phyloP scores from a whole-genome alignment of 495 filamentous ascomycete species.

The Podospora comata region DNA sequence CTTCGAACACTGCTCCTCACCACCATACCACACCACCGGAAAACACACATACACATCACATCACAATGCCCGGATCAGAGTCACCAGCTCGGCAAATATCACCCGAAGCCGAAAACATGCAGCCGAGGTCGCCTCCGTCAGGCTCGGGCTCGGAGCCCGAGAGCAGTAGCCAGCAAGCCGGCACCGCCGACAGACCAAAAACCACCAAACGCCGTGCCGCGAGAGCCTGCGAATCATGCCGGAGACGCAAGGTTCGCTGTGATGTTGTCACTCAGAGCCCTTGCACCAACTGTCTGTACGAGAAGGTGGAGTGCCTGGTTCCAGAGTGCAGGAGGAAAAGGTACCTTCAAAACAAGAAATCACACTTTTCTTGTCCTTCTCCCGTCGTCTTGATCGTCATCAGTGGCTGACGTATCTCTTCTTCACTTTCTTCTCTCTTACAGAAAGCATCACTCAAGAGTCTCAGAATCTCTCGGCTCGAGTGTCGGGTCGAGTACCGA shows the following conservation, averaged over 20 bases:
- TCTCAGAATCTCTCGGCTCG: not conserved
- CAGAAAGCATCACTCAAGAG: not conserved
- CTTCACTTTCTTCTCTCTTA: not conserved
- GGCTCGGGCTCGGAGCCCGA: constrained; percentile 8
- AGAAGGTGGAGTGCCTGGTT: constrained; percentile 83
- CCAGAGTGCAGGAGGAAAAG: constrained; percentile 89
- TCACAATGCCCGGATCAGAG: not conserved
- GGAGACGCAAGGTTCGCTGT: constrained; percentile 87
- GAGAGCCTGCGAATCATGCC: constrained; percentile 82
- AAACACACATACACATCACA: not conserved
- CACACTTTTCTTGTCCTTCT: not conserved
- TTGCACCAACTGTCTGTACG: constrained; percentile 85
- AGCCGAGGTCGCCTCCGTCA: not conserved
- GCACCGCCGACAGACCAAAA: constrained; percentile 31
- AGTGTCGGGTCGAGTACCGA: not conserved
- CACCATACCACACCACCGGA: not conserved
- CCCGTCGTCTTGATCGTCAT: not conserved
- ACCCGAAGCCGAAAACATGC: constrained; percentile 4
- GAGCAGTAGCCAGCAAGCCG: constrained; percentile 17
- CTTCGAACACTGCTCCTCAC: not conserved
- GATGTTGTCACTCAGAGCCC: constrained; percentile 87
- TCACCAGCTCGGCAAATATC: not conserved
- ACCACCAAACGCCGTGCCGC: constrained; percentile 72
- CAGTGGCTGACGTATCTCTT: not conserved
- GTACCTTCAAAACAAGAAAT: constrained; percentile 47